phyloP scores from a whole-genome alignment of 2,329 filamentous ascomycete genomes.

The Colletotrichum sp. region DNA sequence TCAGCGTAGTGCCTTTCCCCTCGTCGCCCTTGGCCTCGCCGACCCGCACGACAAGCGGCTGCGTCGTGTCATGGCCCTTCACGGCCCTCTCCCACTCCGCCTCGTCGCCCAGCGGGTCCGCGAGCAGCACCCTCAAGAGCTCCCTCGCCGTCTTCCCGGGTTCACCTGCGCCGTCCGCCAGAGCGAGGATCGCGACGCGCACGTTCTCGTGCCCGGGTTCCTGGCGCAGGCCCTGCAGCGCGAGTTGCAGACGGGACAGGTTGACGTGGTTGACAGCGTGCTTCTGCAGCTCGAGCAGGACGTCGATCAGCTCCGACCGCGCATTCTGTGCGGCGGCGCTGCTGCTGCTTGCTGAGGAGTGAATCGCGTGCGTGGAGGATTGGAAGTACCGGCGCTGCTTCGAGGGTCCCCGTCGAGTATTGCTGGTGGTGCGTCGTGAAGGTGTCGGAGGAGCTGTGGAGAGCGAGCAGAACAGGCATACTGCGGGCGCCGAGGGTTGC shows the following conservation, averaged over 20 bases:
- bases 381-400: conserved; percentile 24
- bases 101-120: conserved; percentile 69
- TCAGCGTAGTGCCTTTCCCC: not conserved
- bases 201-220: conserved; percentile 60
- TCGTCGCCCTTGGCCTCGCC: conserved; percentile 1
- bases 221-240: conserved; percentile 67
- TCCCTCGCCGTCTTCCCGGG: conserved; percentile 59
- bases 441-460: not conserved
- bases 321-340: conserved; percentile 30
- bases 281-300: conserved; percentile 65
- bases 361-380: conserved; percentile 2
- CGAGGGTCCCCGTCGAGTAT: not conserved
- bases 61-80: conserved; percentile 51
- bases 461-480: conserved; percentile 24
- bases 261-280: conserved; percentile 67
- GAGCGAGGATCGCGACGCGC: conserved; percentile 61
- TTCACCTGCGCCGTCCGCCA: conserved; percentile 39
- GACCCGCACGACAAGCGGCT: conserved; percentile 66
- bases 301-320: conserved; percentile 60
- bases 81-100: conserved; percentile 72
- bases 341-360: not conserved
- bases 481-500: conserved; percentile 3
- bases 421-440: not conserved
- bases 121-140: conserved; percentile 72
- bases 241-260: conserved; percentile 74